These are phyloP conservation scores for Myriosclerotinia scirpicola DNA, from an alignment of 2,329 filamentous ascomycete species.

Conservation along the genomic window DNA sequence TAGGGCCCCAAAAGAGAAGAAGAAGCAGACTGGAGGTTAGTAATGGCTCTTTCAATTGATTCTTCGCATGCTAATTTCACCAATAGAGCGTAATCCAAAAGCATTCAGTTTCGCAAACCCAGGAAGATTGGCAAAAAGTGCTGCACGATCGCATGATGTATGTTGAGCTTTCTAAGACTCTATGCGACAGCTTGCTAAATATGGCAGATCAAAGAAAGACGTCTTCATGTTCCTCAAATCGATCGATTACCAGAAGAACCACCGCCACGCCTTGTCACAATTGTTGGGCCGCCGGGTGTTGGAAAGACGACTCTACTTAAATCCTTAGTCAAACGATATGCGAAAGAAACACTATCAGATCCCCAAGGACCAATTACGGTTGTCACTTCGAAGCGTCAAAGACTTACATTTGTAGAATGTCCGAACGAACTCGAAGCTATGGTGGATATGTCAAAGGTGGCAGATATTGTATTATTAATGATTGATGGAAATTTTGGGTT, in stretches of 20 bases:
- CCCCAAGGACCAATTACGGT: constrained; percentile 92
- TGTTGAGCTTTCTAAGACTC: constrained; percentile 25
- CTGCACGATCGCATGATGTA: constrained; percentile 56
- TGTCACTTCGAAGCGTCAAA: constrained; percentile 92
- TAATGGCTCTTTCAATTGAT: constrained; percentile 13
- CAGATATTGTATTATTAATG: constrained; percentile 95
- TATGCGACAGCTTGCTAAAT: constrained; percentile 23
- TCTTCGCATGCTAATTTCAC: constrained; percentile 20
- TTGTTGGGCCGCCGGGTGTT: constrained; percentile 91
- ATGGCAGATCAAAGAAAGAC: constrained; percentile 82
- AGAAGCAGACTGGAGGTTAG: constrained; percentile 65
- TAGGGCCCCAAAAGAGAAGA: constrained; percentile 86
- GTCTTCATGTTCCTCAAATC: constrained; percentile 92
- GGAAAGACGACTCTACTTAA: constrained; percentile 96
- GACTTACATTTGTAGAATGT: constrained; percentile 93
- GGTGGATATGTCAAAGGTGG: constrained; percentile 96
- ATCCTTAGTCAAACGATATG: constrained; percentile 88
- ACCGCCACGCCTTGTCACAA: constrained; percentile 86
- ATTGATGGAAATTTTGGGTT: constrained; percentile 99
- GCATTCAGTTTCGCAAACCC: constrained; percentile 43
- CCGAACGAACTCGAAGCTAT: constrained; percentile 95
- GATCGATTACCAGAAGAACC: constrained; percentile 95
- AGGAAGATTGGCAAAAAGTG: constrained; percentile 42
- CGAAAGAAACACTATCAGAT: constrained; percentile 89
- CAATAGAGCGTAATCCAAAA: constrained; percentile 41